Conservation (phyloP, 257 asterid species). For the Solanum neorickii region DNA sequence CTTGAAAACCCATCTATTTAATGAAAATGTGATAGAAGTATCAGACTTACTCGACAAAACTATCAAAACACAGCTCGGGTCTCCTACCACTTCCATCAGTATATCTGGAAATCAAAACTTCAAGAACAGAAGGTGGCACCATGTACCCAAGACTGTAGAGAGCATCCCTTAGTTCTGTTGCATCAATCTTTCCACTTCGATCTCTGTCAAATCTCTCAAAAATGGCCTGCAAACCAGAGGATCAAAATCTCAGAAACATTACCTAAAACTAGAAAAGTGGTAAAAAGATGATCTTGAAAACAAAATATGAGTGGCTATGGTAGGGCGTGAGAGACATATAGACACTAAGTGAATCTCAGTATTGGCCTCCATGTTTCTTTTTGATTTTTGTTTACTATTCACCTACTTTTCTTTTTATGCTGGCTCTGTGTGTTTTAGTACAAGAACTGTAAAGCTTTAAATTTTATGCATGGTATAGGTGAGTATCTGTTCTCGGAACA, state of each 20-base stretch:
- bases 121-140: slow-evolving; percentile 66
- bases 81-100: slow-evolving; percentile 52
- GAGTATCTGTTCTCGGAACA: not conserved
- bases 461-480: not conserved
- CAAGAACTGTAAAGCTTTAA: not conserved
- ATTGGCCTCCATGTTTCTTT: not conserved
- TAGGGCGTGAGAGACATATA: not conserved
- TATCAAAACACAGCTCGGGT: slow-evolving; percentile 58
- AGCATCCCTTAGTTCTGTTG: slow-evolving; percentile 66
- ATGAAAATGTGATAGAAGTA: not conserved
- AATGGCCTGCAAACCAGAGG: slow-evolving; percentile 31
- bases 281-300: not conserved
- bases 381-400: not conserved
- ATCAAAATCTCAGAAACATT: not conserved
- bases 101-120: slow-evolving; percentile 62
- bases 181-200: slow-evolving; percentile 72
- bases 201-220: slow-evolving; percentile 77
- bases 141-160: slow-evolving; percentile 68
- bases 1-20: not conserved
- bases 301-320: not conserved
- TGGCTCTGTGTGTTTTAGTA: not conserved
- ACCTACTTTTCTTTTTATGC: not conserved
- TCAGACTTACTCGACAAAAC: slow-evolving; percentile 70
- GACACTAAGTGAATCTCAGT: not conserved
- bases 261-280: not conserved